Evolutionary conservation across 176 grass and related monocot species (phyloP).

Genomic region (Coix lacrymajobi): DNA sequence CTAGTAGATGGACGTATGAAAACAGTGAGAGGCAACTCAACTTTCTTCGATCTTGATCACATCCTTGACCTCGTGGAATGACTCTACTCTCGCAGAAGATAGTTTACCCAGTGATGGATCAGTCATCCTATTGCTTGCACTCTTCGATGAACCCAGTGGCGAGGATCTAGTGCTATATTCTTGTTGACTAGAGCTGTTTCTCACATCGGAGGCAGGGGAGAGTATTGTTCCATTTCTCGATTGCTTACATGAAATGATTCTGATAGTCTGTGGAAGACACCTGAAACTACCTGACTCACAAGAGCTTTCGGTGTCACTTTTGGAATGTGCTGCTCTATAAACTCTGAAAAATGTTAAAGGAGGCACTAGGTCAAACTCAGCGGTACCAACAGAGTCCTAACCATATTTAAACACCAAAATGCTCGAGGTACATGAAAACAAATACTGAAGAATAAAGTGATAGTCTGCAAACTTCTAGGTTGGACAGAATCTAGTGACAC

Average conservation of each 20-base stretch:
- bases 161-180: slow-evolving; percentile 57
- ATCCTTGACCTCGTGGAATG: slow-evolving; percentile 77
- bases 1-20: background rate
- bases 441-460: slow-evolving; percentile 2
- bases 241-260: slow-evolving; percentile 70
- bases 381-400: background rate
- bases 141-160: slow-evolving; percentile 63
- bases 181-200: slow-evolving; percentile 39
- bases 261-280: slow-evolving; percentile 73
- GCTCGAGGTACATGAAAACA: background rate
- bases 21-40: slow-evolving; percentile 52
- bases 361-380: slow-evolving; percentile 1
- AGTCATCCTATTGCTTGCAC: slow-evolving; percentile 66
- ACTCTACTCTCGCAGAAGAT: slow-evolving; percentile 67
- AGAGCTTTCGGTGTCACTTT: slow-evolving; percentile 45
- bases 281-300: slow-evolving; percentile 43
- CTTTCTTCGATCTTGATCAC: slow-evolving; percentile 98
- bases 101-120: slow-evolving; percentile 50
- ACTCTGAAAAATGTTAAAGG: slow-evolving; percentile 35
- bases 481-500: background rate
- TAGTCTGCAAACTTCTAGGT: background rate
- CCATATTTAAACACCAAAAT: background rate
- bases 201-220: slow-evolving; percentile 50
- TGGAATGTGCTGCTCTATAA: slow-evolving; percentile 33
- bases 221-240: slow-evolving; percentile 48